phyloP scores from a whole-genome alignment of 2,329 filamentous ascomycete genomes.

The Calonectria hawksworthii region DNA sequence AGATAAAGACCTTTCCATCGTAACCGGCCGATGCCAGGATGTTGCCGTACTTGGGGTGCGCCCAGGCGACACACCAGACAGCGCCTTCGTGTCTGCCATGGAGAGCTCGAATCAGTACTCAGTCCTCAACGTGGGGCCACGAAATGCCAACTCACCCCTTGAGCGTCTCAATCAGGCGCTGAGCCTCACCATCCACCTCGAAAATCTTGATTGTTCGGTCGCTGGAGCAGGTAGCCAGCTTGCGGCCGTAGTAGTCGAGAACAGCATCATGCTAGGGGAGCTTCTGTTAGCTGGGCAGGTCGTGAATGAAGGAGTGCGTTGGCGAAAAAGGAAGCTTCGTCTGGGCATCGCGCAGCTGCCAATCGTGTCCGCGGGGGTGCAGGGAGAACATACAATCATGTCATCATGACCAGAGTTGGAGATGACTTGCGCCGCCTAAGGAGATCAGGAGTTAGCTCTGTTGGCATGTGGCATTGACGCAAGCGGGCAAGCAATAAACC shows the following conservation, averaged over 20 bases:
- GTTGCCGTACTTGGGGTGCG: conserved; percentile 98
- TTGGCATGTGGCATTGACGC: not conserved
- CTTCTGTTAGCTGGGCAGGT: conserved; percentile 37
- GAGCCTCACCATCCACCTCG: conserved; percentile 93
- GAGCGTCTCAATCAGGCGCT: conserved; percentile 90
- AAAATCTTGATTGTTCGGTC: conserved; percentile 99
- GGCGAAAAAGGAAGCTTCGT: conserved; percentile 10
- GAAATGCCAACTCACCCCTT: conserved; percentile 77
- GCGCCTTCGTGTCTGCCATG: conserved; percentile 87
- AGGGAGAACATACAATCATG: conserved; percentile 88
- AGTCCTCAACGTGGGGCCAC: not conserved
- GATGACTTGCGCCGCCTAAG: conserved; percentile 60
- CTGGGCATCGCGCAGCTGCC: conserved; percentile 21
- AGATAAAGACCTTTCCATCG: conserved; percentile 98
- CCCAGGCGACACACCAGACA: conserved; percentile 98
- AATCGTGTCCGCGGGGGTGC: conserved; percentile 14
- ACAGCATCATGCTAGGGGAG: conserved; percentile 88
- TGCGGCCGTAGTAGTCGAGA: conserved; percentile 97
- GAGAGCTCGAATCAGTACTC: conserved; percentile 32
- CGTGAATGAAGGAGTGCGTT: conserved; percentile 7
- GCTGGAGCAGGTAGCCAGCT: conserved; percentile 96
- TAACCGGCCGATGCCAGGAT: conserved; percentile 96
- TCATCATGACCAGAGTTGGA: conserved; percentile 83
- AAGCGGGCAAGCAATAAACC: not conserved
- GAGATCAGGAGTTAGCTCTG: conserved; percentile 46